Evolutionary conservation across 31 red algal genomes (phyloP), one percentile per base, ranked within the genome.

Genomic region (Asparagopsis taxiformis): DNA sequence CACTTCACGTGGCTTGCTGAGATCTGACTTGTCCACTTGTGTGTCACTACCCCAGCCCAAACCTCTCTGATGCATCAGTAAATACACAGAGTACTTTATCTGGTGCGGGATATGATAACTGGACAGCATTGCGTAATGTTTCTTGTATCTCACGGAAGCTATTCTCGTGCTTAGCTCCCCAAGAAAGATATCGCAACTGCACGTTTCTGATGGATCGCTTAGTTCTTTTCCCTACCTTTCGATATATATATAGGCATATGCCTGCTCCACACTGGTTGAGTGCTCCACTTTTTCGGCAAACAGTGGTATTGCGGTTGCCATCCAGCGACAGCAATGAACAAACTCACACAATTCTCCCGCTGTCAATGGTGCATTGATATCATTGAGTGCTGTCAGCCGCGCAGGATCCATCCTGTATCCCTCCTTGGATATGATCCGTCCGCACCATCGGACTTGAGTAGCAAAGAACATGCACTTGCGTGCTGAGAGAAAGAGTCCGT

Each of bases 61-160:
- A 55, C 5, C 36, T 60, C 2, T 82, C 53, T n/a, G 54, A 62
- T 41, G 65, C 77, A 15, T 82, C 77, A n/a, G 65, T 82, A 37
- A 59, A 70, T 6, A 71, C 55, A 25, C 77, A 82, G 4, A 70
- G 52, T 19, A 35, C 29, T 25, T 71, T 69, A 22, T 16, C 30
- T 20, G 51, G 30, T 17, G 31, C 5, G 15, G 35, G 65, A 31
- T 71, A 60, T 0, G 77, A 58, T 10, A 81, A 31, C 10, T 61
- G 1, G 21, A 81, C 63, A 17, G 35, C 35, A 31, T 81, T 62
- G 3, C 53, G 20, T 3, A 81, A 37, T 17, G 30, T 59, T 16
- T 59, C 43, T 56, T 69, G 61, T 24, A 81, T 32, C 16, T 49
- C 28, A 29, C 13, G 6, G 29, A 81, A 81, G 1, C 35, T 5